A percentile compares a stretch with the other conserved stretches of the same genome.
These are phyloP conservation scores for Mollisia scopiformis DNA, from an alignment of 2,329 filamentous ascomycete genomes.

Conservation along the genomic window DNA sequence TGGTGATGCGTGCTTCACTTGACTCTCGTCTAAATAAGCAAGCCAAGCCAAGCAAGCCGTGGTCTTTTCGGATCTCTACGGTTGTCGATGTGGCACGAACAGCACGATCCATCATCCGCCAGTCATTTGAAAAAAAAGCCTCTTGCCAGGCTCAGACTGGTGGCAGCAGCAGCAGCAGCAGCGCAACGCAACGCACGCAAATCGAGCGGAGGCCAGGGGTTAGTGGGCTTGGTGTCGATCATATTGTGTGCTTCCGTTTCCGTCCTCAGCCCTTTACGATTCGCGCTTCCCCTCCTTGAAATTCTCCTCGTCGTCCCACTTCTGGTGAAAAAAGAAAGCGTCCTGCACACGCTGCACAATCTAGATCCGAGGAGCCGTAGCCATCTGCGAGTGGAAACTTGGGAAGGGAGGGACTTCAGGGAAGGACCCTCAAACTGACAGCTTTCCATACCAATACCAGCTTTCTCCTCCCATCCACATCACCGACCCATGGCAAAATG, in stretches of 20 bases:
- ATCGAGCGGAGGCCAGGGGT: neutral
- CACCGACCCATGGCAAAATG: neutral
- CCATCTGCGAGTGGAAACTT: neutral
- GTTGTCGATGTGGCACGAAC: neutral
- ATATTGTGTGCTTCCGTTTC: slow-evolving; percentile 10
- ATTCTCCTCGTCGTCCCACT: slow-evolving; percentile 3
- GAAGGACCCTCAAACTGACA: slow-evolving; percentile 3
- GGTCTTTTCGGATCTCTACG: neutral
- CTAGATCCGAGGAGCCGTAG: slow-evolving; percentile 14
- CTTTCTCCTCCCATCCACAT: neutral
- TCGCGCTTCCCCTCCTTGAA: neutral
- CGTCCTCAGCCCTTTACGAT: slow-evolving; percentile 4
- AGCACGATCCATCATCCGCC: neutral
- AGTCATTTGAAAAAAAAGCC: slow-evolving; percentile 9
- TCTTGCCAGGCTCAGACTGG: slow-evolving; percentile 3
- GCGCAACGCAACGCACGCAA: too few relatives aligned
- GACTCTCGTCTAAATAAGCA: slow-evolving; percentile 6
- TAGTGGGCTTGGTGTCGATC: neutral
- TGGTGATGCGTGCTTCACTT: neutral
- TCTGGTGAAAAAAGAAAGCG: slow-evolving; percentile 2
- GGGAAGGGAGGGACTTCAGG: too few relatives aligned
- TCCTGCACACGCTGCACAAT: slow-evolving; percentile 4
- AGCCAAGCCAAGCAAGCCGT: neutral
- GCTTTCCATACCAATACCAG: neutral
- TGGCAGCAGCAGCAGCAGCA: too few relatives aligned